Evolutionary conservation across 805 yeast genomes (phyloP).

Genomic region (Metschnikowia colocasiae): DNA sequence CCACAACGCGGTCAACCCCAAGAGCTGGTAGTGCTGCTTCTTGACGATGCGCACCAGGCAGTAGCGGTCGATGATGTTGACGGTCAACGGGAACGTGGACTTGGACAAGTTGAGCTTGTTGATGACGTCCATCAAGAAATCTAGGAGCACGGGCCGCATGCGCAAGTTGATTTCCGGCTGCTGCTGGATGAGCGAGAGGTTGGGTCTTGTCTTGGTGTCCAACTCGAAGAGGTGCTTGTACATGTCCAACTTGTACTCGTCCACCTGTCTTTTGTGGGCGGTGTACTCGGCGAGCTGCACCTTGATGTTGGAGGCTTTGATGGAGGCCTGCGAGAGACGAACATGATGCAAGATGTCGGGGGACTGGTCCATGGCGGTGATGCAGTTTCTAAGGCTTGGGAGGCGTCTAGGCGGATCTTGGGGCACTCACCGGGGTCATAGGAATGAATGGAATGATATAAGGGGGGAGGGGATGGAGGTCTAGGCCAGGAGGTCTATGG

Average conservation of each 20-base stretch:
- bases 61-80: constrained; percentile 42
- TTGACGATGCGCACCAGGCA: constrained; percentile 43
- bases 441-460: neutral
- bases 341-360: constrained; percentile 20
- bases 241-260: constrained; percentile 46
- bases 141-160: constrained; percentile 42
- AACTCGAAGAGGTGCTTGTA: constrained; percentile 30
- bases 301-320: constrained; percentile 38
- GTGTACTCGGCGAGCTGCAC: constrained; percentile 45
- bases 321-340: constrained; percentile 28
- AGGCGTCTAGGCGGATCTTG: constrained; percentile 1
- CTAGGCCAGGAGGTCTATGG: neutral
- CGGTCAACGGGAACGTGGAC: constrained; percentile 43
- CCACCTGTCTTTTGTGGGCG: constrained; percentile 41
- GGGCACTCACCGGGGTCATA: constrained; percentile 2
- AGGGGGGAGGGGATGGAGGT: neutral
- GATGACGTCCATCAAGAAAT: constrained; percentile 43
- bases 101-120: constrained; percentile 38
- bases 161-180: constrained; percentile 44
- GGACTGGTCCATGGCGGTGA: constrained; percentile 11
- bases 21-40: constrained; percentile 43
- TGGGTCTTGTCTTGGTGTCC: constrained; percentile 22
- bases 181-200: constrained; percentile 36
- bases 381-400: neutral
- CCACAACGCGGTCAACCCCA: constrained; percentile 44